Conservation (phyloP, 257 asterid genomes). For the Haberlea rhodopensis region DNA sequence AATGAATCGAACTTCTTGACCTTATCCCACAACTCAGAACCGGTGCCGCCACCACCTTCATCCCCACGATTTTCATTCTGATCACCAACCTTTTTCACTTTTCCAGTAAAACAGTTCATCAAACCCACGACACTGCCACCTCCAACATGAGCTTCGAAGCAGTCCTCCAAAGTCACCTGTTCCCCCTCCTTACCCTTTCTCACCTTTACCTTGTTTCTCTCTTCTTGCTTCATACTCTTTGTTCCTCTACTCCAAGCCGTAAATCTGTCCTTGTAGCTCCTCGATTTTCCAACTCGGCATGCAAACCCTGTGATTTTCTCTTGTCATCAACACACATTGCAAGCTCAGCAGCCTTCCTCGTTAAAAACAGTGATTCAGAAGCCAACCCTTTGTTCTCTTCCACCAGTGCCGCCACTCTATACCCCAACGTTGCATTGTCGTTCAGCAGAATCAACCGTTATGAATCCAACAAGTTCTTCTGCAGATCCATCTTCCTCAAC, state of each 20-base stretch:
- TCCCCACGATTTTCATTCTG: constrained; percentile 23
- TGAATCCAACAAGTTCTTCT: constrained; percentile 79
- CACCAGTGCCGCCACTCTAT: constrained; percentile 55
- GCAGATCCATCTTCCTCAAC: constrained; percentile 70
- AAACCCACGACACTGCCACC: constrained; percentile 26
- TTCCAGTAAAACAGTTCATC: constrained; percentile 35
- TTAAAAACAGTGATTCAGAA: constrained; percentile 69
- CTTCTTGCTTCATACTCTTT: constrained; percentile 66
- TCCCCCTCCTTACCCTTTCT: constrained; percentile 32
- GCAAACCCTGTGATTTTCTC: constrained; percentile 86
- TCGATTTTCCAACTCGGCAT: constrained; percentile 83
- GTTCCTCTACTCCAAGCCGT: constrained; percentile 83
- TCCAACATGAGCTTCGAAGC: constrained; percentile 40
- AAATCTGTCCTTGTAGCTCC: constrained; percentile 88
- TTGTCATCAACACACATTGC: constrained; percentile 73
- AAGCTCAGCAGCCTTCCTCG: constrained; percentile 85
- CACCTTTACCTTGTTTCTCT: constrained; percentile 24
- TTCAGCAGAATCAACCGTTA: constrained; percentile 81
- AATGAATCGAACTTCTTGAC: constrained; percentile 72
- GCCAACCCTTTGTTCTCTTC: constrained; percentile 84
- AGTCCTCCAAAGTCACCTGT: constrained; percentile 47
- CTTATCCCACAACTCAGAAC: constrained; percentile 61
- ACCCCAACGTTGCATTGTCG: constrained; percentile 72
- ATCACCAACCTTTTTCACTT: constrained; percentile 33
- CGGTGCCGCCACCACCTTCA: constrained; percentile 39